These are phyloP conservation scores for Oryza glumipatula DNA, from an alignment of 176 grass and related monocot species.

Conservation along the genomic window DNA sequence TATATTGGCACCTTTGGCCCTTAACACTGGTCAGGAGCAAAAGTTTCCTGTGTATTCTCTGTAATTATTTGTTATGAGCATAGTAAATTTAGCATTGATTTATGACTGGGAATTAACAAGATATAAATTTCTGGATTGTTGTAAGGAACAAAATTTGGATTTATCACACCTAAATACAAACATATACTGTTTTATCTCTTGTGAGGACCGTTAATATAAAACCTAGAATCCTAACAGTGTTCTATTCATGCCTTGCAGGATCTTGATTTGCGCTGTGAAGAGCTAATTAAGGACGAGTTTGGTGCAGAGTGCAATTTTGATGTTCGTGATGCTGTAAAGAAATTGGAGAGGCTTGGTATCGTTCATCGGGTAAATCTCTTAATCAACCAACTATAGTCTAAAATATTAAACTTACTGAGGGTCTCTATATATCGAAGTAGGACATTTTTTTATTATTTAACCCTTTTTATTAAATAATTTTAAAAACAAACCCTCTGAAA, in stretches of 20 bases:
- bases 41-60: neutral
- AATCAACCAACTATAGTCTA: neutral
- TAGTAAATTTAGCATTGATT: neutral
- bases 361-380: conserved; percentile 69
- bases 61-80: neutral
- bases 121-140: conserved; percentile 21
- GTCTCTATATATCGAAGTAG: neutral
- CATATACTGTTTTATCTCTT: neutral
- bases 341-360: conserved; percentile 88
- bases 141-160: conserved; percentile 6
- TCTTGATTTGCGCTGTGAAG: conserved; percentile 79
- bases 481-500: too few species aligned
- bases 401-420: neutral
- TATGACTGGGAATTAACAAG: neutral
- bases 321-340: conserved; percentile 77
- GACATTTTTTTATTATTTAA: too few species aligned
- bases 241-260: conserved; percentile 49
- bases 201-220: neutral
- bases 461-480: too few species aligned
- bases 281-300: conserved; percentile 84
- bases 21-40: neutral
- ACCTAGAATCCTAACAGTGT: conserved; percentile 14
- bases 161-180: conserved; percentile 13
- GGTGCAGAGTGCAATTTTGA: conserved; percentile 79
- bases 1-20: neutral